Evolutionary conservation across 331 rosid species (phyloP).

Genomic region (Erythrophleum ivorense): DNA sequence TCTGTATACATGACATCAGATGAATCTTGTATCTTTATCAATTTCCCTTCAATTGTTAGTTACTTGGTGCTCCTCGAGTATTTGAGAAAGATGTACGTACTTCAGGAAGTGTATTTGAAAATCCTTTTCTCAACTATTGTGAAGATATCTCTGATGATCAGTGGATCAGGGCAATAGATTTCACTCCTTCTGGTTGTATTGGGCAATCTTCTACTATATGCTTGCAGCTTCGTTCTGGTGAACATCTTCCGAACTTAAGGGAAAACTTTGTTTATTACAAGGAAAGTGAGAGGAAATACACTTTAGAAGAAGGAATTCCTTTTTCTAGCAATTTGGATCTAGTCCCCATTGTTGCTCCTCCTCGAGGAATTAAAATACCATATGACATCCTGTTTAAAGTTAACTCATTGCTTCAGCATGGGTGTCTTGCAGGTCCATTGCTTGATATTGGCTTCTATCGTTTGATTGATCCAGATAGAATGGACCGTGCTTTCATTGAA

Average conservation of each 20-base stretch:
- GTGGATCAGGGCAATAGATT: conserved; percentile 76
- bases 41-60: conserved; percentile 42
- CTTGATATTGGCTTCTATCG: conserved; percentile 55
- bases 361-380: conserved; percentile 56
- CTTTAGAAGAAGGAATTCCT: conserved; percentile 46
- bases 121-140: conserved; percentile 50
- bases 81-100: conserved; percentile 46
- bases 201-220: conserved; percentile 77
- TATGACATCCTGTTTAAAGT: conserved; percentile 70
- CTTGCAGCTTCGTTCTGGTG: conserved; percentile 57
- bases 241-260: conserved; percentile 57
- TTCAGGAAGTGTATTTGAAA: conserved; percentile 45
- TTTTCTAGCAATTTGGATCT: conserved; percentile 54
- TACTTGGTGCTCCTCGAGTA: conserved; percentile 73
- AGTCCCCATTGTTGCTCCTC: conserved; percentile 75
- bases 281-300: conserved; percentile 46
- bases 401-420: conserved; percentile 65
- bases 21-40: not conserved
- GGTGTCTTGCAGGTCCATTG: conserved; percentile 64
- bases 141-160: conserved; percentile 60
- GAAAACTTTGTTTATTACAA: conserved; percentile 65
- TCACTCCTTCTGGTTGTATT: conserved; percentile 60
- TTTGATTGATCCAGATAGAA: conserved; percentile 56
- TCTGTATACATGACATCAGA: not conserved
- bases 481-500: conserved; percentile 48